phyloP scores from a whole-genome alignment of 768 basidiomycete genomes.

The Amanita rimosa region DNA sequence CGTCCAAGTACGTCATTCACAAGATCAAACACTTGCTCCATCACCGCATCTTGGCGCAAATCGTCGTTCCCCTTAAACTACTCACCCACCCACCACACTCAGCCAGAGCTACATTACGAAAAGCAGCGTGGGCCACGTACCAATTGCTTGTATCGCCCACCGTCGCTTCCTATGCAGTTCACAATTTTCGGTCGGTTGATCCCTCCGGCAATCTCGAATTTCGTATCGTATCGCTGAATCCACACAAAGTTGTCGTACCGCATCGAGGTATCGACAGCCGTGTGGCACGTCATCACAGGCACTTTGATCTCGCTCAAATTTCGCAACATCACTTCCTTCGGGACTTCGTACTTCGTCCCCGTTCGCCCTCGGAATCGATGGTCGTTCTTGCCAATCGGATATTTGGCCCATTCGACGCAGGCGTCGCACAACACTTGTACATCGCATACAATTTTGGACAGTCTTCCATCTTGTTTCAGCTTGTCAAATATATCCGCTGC shows the following conservation, averaged over 20 bases:
- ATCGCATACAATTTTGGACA: conserved; percentile 30
- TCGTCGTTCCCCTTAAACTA: conserved; percentile 94
- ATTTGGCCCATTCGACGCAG: conserved; percentile 66
- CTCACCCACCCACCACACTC: not conserved
- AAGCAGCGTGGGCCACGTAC: conserved; percentile 31
- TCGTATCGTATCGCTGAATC: conserved; percentile 48
- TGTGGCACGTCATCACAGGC: conserved; percentile 74
- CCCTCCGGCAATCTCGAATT: conserved; percentile 65
- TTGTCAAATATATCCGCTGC: conserved; percentile 51
- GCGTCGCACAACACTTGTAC: conserved; percentile 54
- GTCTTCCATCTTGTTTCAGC: conserved; percentile 29
- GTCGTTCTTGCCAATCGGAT: conserved; percentile 34
- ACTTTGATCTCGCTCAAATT: conserved; percentile 46
- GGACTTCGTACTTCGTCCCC: conserved; percentile 24
- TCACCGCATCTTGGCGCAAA: conserved; percentile 92
- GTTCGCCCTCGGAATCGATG: conserved; percentile 4
- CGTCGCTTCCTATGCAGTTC: conserved; percentile 56
- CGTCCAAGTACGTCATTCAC: conserved; percentile 67
- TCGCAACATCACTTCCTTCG: conserved; percentile 31
- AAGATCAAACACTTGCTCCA: conserved; percentile 95
- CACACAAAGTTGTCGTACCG: conserved; percentile 62
- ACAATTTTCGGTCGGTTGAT: conserved; percentile 75
- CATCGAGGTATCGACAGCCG: conserved; percentile 58
- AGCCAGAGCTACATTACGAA: too few relatives aligned
- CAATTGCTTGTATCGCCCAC: conserved; percentile 62